Conservation (phyloP, 1,284 basidiomycete genomes). For the Veloporphyrellus conicus region DNA sequence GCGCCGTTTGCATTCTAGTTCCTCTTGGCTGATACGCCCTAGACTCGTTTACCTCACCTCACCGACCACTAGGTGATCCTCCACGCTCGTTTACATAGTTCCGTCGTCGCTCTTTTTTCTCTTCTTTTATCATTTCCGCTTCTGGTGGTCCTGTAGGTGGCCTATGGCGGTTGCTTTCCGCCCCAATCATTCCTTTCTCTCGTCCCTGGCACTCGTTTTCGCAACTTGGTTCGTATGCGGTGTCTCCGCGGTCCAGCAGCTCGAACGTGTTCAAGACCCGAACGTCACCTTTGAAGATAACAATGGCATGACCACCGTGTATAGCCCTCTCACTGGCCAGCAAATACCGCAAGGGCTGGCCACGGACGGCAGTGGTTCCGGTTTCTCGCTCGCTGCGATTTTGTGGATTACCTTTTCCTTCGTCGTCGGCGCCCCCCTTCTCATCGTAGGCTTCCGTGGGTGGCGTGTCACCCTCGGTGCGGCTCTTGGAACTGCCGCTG, state of each 20-base stretch:
- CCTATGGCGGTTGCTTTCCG: constrained; percentile 29
- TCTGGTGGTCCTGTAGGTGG: constrained; percentile 13
- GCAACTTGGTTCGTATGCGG: constrained; percentile 3
- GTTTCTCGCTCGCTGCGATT: constrained; percentile 45
- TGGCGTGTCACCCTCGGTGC: constrained; percentile 53
- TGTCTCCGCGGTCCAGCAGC: constrained; percentile 16
- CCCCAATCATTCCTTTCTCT: constrained; percentile 16
- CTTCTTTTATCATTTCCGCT: constrained; percentile 2
- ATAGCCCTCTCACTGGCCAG: constrained; percentile 42
- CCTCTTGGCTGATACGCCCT: neutral
- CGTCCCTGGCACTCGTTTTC: constrained; percentile 14
- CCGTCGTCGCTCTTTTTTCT: constrained; percentile 8
- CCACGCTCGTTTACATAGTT: constrained; percentile 15
- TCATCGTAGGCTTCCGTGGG: constrained; percentile 52
- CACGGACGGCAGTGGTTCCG: constrained; percentile 54
- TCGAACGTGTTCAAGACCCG: constrained; percentile 23
- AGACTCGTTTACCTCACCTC: constrained; percentile 6
- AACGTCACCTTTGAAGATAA: constrained; percentile 32
- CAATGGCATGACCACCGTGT: constrained; percentile 42
- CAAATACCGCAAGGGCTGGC: constrained; percentile 51
- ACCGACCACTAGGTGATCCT: constrained; percentile 1
- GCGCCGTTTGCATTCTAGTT: neutral
- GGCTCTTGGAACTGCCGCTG: constrained; percentile 47
- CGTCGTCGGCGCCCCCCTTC: constrained; percentile 49
- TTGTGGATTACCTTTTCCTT: constrained; percentile 57